Evolutionary conservation across 805 yeast species (phyloP), one percentile per base, ranked within the genome.

Genomic region (Groenewaldozyma salmanticensis): DNA sequence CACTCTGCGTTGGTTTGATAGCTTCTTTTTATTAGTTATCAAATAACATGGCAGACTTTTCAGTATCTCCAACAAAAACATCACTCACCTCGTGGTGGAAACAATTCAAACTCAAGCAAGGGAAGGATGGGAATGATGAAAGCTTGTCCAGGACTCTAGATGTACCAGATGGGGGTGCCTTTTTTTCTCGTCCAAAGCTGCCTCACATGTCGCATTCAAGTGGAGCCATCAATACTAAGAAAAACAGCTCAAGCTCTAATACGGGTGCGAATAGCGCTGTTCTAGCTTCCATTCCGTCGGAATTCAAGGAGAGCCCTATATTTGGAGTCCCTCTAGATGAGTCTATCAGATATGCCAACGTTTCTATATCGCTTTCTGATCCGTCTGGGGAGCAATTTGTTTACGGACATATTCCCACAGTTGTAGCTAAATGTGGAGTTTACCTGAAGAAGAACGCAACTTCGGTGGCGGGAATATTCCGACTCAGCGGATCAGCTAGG

Each of bases 391-490:
- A 78, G 21, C 74, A 78, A 43, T 74, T 82, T 24, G 77, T 79
- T 38, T 92, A 85, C 57, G 98, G 97, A 18, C 69, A 78, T 40
- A 84, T 92, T 16, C 99, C 99, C 0, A 73, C 86, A 15, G 81
- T 92, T 11, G 94, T 92, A n/a, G 97, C 96, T 13, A 82, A 86
- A 51, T 90, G 98, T 64, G 96, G 97, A 1, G 79, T 83, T 0
- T 88, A 64, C 54, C 63, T 92, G 45, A 90, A 92, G 55, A 74
- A 75, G 36, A 76, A 84, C 48, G 70, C 65, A 20, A 66, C 86
- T 24, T 74, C 75, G 24, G 80, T 82, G 1, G 92, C 90, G 58
- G 98, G 99, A 4, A 84, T 92, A 3, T 92, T 92, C 59, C 69
- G 98, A 44, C 82, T 92, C 1, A 92, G 94, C 0, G 98, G 98